Evolutionary conservation across 768 basidiomycete species (phyloP).

Genomic region (Kwoniella newhampshirensis): DNA sequence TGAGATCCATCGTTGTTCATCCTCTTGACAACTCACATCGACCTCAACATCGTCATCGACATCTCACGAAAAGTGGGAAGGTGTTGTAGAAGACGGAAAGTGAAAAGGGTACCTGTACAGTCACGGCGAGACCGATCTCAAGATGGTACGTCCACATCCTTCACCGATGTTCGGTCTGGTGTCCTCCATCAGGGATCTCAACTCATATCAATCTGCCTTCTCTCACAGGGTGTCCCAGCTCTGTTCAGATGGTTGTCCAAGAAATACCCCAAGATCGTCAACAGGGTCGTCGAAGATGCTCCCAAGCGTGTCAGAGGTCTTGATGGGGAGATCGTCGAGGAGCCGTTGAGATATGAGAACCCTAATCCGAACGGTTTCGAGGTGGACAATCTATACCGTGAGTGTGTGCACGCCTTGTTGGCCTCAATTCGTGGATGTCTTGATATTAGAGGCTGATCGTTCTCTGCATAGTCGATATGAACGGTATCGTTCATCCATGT

Average conservation of each 20-base stretch:
- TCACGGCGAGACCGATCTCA: no score
- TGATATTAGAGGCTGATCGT: neutral
- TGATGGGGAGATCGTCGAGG: constrained; percentile 63
- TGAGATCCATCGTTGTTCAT: no score
- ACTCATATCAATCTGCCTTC: constrained; percentile 1
- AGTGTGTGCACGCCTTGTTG: constrained; percentile 8
- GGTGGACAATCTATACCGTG: constrained; percentile 86
- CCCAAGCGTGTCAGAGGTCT: constrained; percentile 64
- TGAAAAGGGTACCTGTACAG: no score
- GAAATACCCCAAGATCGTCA: constrained; percentile 92
- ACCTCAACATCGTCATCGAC: no score
- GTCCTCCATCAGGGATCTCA: no score
- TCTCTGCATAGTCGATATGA: constrained; percentile 76
- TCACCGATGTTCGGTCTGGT: no score
- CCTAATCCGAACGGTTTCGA: constrained; percentile 95
- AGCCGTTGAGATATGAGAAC: constrained; percentile 67
- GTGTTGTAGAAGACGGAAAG: no score
- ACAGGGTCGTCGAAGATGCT: constrained; percentile 75
- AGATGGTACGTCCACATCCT: no score
- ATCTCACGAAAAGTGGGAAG: no score
- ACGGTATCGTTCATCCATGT: constrained; percentile 99
- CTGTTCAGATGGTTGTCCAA: constrained; percentile 97
- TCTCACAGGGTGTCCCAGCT: constrained; percentile 89
- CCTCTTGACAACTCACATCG: no score
- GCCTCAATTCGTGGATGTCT: neutral